These are phyloP conservation scores for Truncatella angustata DNA, from an alignment of 2,329 filamentous ascomycete genomes.

Conservation along the genomic window DNA sequence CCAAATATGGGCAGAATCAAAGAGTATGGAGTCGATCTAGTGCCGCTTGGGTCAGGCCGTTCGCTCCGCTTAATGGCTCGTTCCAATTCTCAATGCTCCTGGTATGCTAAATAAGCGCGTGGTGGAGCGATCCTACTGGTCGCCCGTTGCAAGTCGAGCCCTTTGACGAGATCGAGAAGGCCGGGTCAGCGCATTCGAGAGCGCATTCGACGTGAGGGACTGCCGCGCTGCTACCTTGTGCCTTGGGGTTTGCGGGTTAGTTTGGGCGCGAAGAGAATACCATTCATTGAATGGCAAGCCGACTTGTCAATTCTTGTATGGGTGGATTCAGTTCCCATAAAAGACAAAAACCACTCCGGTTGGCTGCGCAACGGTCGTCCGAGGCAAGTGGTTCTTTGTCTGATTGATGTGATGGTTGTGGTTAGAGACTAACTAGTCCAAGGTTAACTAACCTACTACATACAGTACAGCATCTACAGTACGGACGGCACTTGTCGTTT, in stretches of 20 bases:
- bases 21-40: neutral
- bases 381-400: neutral
- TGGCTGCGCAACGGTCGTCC: neutral
- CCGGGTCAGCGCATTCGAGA: neutral
- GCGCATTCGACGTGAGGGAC: too few relatives aligned
- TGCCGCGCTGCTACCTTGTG: too few relatives aligned
- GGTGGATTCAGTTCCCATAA: too few relatives aligned
- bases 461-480: neutral
- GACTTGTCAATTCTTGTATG: too few relatives aligned
- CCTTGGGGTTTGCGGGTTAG: too few relatives aligned
- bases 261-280: too few relatives aligned
- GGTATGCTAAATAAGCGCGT: slow-evolving; percentile 18
- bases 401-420: slow-evolving; percentile 10
- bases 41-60: slow-evolving; percentile 1
- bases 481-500: neutral
- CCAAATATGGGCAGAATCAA: neutral
- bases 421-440: too few relatives aligned
- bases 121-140: slow-evolving; percentile 17
- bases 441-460: too few relatives aligned
- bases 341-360: neutral
- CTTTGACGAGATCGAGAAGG: neutral
- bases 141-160: neutral
- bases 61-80: slow-evolving; percentile 6
- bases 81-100: neutral
- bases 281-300: too few relatives aligned